Evolutionary conservation across 148 eudicot genomes (phyloP), one percentile per base, ranked within the genome.

Genomic region (Rhododendron kiyosumense): DNA sequence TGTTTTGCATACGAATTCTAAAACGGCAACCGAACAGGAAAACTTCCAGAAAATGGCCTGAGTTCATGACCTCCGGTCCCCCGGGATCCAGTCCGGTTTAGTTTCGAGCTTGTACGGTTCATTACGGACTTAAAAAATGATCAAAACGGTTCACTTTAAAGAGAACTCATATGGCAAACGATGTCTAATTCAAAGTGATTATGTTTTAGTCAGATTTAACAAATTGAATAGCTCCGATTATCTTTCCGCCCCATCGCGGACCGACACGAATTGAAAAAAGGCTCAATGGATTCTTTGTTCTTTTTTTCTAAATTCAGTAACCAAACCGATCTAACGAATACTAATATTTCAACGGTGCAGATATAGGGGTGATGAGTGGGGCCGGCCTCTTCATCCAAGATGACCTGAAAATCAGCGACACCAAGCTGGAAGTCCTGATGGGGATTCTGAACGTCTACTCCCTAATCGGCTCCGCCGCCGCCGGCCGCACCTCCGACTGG

Each of bases 401-500:
- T 0, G 81, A 78, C 26, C 57, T 78, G 9, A 71, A 81, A 51
- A 81, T 86, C 87, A 12, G 26, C 17, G 84, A 86, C 26, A 26
- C n/a, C 28, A 26, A 81, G 51, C 81, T 86, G 13, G 87, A 86
- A 43, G 14, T 86, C 81, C 45, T 86, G 20, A 73, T 86, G 81
- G 87, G 87, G 3, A 86, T 86, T 32, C 87, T 86, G 4, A 86
- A 81, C 73, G 73, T 86, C 69, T 86, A 86, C 57, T 88, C 89
- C 12, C 88, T 90, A 3, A 74, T 90, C 24, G 89, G 90, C 45
- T 87, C 90, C 8, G 89, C 85, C 46, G 87, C 86, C 14, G 92
- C 92, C 59, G 89, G 92, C 54, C 79, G 89, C 0, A 88, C 92
- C 46, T 88, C 92, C 9, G 90, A 90, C 24, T 90, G 89, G 90